Evolutionary conservation across 2,329 filamentous ascomycete genomes (phyloP).

Genomic region (Knufia fluminis): DNA sequence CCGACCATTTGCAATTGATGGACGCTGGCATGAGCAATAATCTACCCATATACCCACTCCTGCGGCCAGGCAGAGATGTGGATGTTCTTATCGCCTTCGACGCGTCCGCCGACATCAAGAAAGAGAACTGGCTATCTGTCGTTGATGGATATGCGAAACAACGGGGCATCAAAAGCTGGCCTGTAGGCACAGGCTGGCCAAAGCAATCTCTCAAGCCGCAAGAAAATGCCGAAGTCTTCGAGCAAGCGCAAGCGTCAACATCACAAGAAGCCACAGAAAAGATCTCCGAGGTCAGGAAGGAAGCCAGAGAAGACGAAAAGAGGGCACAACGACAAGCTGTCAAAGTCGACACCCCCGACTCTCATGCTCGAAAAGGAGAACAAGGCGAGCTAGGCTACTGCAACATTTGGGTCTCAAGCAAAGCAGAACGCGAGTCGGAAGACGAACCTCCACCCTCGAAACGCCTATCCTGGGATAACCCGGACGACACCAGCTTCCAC

Average conservation of each 20-base stretch:
- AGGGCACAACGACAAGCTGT: constrained; percentile 33
- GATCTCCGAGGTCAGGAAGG: constrained; percentile 48
- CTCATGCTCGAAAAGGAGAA: constrained; percentile 2
- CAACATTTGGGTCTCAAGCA: constrained; percentile 89
- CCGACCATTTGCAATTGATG: constrained; percentile 73
- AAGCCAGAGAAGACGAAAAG: constrained; percentile 15
- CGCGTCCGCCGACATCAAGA: constrained; percentile 82
- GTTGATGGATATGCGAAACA: constrained; percentile 88
- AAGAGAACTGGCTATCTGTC: constrained; percentile 92
- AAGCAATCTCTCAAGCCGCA: constrained; percentile 49
- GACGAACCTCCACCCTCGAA: constrained; percentile 47
- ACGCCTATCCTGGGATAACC: constrained; percentile 33
- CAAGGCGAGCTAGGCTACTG: constrained; percentile 68
- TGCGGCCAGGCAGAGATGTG: constrained; percentile 77
- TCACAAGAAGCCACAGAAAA: constrained; percentile 54
- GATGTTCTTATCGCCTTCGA: constrained; percentile 91
- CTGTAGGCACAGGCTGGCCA: constrained; percentile 89
- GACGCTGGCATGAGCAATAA: constrained; percentile 99
- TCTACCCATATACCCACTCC: constrained; percentile 84
- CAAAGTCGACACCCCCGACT: constrained; percentile 37
- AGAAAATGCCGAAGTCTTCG: constrained; percentile 56
- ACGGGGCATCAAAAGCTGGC: constrained; percentile 88
- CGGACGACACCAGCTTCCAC: constrained; percentile 56
- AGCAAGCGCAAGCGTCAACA: constrained; percentile 55
- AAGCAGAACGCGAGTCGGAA: constrained; percentile 56